phyloP scores from a whole-genome alignment of 1,139 yeast genomes.

The Tardiomyces digboiensis region DNA sequence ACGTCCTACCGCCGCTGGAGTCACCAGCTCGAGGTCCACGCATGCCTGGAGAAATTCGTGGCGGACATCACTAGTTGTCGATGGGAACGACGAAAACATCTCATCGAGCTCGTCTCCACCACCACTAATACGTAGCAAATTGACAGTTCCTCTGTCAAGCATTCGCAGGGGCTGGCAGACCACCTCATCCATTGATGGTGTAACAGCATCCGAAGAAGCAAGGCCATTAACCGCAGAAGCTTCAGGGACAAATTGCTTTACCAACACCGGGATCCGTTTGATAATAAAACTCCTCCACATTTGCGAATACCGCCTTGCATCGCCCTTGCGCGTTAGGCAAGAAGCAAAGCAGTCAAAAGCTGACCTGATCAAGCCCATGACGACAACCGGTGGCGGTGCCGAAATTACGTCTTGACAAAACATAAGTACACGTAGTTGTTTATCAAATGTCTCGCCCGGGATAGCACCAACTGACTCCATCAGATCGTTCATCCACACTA shows the following conservation, averaged over 20 bases:
- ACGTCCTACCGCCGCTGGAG: conserved; percentile 6
- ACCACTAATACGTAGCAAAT: conserved; percentile 18
- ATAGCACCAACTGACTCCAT: neutral
- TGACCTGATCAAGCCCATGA: neutral
- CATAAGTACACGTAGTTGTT: neutral
- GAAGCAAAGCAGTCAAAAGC: neutral
- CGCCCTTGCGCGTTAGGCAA: neutral
- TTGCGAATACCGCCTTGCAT: neutral
- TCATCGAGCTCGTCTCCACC: conserved; percentile 32
- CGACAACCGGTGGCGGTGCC: neutral
- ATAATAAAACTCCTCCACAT: neutral
- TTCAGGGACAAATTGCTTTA: neutral
- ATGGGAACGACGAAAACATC: conserved; percentile 36
- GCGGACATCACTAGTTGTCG: conserved; percentile 41
- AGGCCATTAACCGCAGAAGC: neutral
- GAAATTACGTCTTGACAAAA: neutral
- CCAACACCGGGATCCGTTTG: neutral
- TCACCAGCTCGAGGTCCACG: conserved; percentile 32
- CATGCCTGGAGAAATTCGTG: conserved; percentile 49
- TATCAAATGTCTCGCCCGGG: neutral
- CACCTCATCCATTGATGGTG: conserved; percentile 3
- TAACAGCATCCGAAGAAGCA: neutral
- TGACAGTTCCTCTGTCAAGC: conserved; percentile 18
- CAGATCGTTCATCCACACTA: neutral
- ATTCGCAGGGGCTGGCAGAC: conserved; percentile 18